Percentiles rank a stretch among this genome's conserved stretches.
These are phyloP conservation scores for Westerdykella aurantiaca DNA, from an alignment of 2,329 filamentous ascomycete species.

Conservation along the genomic window DNA sequence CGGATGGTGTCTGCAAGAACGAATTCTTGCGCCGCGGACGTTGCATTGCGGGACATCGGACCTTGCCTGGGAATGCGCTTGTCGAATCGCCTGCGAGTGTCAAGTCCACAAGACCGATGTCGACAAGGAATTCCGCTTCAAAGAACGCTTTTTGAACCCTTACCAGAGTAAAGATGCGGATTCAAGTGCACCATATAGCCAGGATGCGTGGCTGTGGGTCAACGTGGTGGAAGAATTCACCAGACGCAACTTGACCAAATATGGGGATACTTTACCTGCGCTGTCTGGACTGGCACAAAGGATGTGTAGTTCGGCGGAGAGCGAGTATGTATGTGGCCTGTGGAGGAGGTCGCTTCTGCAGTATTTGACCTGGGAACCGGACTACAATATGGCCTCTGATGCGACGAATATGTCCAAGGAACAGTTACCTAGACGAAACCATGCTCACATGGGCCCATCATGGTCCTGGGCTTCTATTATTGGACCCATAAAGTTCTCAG, in stretches of 20 bases:
- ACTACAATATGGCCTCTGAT: background rate
- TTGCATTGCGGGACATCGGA: background rate
- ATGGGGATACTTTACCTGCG: background rate
- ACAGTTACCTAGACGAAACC: background rate
- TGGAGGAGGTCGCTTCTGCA: background rate
- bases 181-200: background rate
- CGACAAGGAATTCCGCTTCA: conserved; percentile 1
- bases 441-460: background rate
- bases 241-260: background rate
- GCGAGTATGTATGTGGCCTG: background rate
- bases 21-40: background rate
- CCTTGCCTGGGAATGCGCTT: background rate
- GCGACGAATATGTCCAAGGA: background rate
- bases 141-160: background rate
- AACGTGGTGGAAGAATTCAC: background rate
- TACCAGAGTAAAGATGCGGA: background rate
- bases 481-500: background rate
- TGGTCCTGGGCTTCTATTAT: conserved; percentile 1
- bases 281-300: background rate
- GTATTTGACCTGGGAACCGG: background rate
- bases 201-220: background rate
- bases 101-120: background rate
- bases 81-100: conserved; percentile 1
- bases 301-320: background rate
- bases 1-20: background rate